Base-by-base conservation (phyloP, 176 grass and related monocot genomes). In the Oryza rufipogon region DNA sequence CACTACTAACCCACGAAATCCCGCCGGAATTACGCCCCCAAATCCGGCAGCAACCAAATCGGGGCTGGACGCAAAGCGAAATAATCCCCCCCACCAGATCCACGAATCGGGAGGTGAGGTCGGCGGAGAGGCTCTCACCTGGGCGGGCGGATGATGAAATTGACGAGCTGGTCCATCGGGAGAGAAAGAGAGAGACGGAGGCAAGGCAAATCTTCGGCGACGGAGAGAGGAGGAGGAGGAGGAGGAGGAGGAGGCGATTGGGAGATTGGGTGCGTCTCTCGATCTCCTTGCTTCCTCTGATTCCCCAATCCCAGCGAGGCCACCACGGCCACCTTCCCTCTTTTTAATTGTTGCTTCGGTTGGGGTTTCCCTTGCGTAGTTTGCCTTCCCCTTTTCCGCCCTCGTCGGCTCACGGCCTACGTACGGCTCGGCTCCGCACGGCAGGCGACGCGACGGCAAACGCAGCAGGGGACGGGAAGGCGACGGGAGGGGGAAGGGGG, bases 141-240 rank as follows among this genome's bases (percentile, higher is more conserved):
- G 74, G 93, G 96, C 44, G 96, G 96, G 9, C 96, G 93, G 79
- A 99, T 99, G 96, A 99, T 96, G 86, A 96, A 99, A 94, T 94
- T 99, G 75, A 99, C 96, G 83, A 99, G 96, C 91, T 99, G 96
- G 58, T 99, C 96, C 96, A 99, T 99, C 66, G 79, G 28, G 72
- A 19, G 52, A 15, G 9, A 13, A 5, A 41, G 32, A 36, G 7
- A 54, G 23, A 17, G 15, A 15, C n/a, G n/a, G 26, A 32, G 23
- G 6, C 28, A 54, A 32, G 23, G 5, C 28, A 44, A 86, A 72
- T 77, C 73, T 41, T 42, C 70, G 61, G 52, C 66, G 44, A 32
- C 66, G 23, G 44, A 7, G 58, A n/a, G 76, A 33, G 2, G 11
- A 34, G 0, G 34, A 36, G 34, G 34, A 38, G 0, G 47, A 49